These are phyloP conservation scores for Claviceps digitariae DNA, from an alignment of 2,329 filamentous ascomycete species.

Conservation along the genomic window DNA sequence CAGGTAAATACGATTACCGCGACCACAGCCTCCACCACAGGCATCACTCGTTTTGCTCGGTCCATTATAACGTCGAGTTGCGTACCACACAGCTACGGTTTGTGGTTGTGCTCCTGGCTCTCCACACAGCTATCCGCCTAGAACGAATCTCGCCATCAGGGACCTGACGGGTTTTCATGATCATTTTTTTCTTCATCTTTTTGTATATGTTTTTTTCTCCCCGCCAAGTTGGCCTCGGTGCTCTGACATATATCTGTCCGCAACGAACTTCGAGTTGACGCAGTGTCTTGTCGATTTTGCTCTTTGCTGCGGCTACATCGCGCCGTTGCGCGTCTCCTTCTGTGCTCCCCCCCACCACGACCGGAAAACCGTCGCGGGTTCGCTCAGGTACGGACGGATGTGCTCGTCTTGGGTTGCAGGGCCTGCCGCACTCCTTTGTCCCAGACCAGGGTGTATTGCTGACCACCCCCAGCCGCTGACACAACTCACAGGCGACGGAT, in stretches of 20 bases:
- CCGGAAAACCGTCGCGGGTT: slow-evolving; percentile 1
- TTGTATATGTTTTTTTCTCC: not conserved
- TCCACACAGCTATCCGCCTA: not conserved
- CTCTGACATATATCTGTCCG: not conserved
- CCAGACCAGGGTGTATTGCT: slow-evolving; percentile 5
- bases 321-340: slow-evolving; percentile 2
- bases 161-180: not conserved
- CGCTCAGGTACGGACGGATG: slow-evolving; percentile 4
- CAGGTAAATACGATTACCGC: not conserved
- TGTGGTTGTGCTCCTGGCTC: not conserved
- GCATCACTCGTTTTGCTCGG: not conserved
- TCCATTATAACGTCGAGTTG: not conserved
- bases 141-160: not conserved
- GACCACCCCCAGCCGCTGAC: slow-evolving; percentile 5
- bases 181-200: no score
- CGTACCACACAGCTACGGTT: not conserved
- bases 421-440: slow-evolving; percentile 1
- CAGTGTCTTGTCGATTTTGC: not conserved
- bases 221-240: not conserved
- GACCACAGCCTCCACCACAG: not conserved
- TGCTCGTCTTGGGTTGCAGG: slow-evolving; percentile 3
- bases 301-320: slow-evolving; percentile 1
- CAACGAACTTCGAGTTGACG: not conserved
- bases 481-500: slow-evolving; percentile 2
- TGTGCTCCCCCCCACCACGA: slow-evolving; percentile 3